A percentile compares a stretch with the other conserved stretches of the same genome.
Evolutionary conservation across 2,329 filamentous ascomycete genomes (phyloP).

Genomic region (Venturia asperata): DNA sequence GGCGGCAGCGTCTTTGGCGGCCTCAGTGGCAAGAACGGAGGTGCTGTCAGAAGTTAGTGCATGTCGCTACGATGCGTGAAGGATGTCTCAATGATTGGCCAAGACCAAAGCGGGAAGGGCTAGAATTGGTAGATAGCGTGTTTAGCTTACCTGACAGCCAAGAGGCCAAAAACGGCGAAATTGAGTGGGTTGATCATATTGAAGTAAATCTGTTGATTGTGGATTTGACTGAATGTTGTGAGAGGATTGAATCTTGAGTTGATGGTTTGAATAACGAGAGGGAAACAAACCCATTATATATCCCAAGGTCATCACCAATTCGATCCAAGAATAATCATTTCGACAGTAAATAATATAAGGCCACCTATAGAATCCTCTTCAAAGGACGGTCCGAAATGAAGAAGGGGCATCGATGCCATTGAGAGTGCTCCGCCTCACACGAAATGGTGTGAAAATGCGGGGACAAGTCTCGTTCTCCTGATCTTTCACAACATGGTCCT

Average conservation of each 20-base stretch:
- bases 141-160: constrained; percentile 9
- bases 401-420: background rate
- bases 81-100: background rate
- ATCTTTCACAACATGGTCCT: background rate
- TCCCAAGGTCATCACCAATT: background rate
- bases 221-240: background rate
- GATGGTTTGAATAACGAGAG: background rate
- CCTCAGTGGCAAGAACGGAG: background rate
- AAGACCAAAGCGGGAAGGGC: background rate
- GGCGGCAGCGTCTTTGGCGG: background rate
- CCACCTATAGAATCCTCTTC: background rate
- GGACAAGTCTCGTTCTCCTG: background rate
- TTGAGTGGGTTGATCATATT: constrained; percentile 10
- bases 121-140: background rate
- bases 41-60: background rate
- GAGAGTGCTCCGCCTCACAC: background rate
- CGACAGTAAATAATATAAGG: background rate
- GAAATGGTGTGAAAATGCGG: background rate
- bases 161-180: constrained; percentile 4
- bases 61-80: background rate
- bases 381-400: background rate
- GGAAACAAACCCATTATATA: background rate
- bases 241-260: background rate
- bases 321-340: background rate
- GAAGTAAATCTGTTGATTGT: background rate